A percentile compares a stretch with the other conserved stretches of the same genome.
phyloP scores from a whole-genome alignment of 495 filamentous ascomycete genomes.

The Amniculicola lignicola region DNA sequence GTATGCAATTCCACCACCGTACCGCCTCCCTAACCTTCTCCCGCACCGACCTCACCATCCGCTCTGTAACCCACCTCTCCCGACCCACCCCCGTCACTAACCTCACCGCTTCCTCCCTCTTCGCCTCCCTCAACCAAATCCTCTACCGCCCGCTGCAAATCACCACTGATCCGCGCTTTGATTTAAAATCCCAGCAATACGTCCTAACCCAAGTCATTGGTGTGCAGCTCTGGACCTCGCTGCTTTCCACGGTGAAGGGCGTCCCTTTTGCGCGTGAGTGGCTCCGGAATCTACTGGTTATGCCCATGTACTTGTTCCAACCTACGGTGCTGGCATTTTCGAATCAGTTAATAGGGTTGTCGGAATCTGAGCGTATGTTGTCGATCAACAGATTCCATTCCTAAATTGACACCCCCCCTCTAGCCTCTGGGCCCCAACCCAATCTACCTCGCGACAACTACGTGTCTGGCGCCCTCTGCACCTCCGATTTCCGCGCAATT shows the following conservation, averaged over 20 bases:
- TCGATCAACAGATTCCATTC: too few relatives aligned
- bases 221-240: not conserved
- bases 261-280: not conserved
- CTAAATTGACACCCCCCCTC: too few relatives aligned
- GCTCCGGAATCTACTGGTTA: slow-evolving; percentile 6
- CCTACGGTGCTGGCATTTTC: slow-evolving; percentile 1
- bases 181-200: slow-evolving; percentile 8
- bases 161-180: slow-evolving; percentile 3
- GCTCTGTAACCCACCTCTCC: not conserved
- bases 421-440: not conserved
- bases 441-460: slow-evolving; percentile 21
- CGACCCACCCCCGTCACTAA: not conserved
- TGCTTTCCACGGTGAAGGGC: not conserved
- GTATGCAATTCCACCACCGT: slow-evolving; percentile 10
- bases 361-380: too few relatives aligned
- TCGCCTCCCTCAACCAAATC: slow-evolving; percentile 4
- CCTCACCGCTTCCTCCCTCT: slow-evolving; percentile 6
- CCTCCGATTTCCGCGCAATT: not conserved
- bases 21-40: slow-evolving; percentile 10
- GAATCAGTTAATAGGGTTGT: too few relatives aligned
- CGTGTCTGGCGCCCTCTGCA: slow-evolving; percentile 11
- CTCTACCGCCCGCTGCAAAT: slow-evolving; percentile 8
- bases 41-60: slow-evolving; percentile 5
- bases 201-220: slow-evolving; percentile 6
- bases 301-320: slow-evolving; percentile 19